phyloP scores from a whole-genome alignment of 1,139 yeast species.

The Yamadazyma siamensis region DNA sequence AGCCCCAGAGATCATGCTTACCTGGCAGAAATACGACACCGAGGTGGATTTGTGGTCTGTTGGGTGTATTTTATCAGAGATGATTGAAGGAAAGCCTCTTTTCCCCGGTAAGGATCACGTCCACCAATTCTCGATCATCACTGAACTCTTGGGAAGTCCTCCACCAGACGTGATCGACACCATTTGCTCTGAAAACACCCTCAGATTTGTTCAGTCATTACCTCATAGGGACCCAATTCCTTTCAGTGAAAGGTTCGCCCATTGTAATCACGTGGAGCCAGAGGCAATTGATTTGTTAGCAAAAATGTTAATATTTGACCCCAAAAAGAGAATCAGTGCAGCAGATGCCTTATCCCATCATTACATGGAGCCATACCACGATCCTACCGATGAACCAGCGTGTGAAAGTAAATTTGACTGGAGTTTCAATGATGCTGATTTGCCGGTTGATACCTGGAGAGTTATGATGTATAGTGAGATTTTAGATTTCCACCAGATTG shows the following conservation, averaged over 20 bases:
- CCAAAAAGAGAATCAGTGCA: slow-evolving; percentile 89
- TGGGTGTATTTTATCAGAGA: slow-evolving; percentile 98
- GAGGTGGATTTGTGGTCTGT: slow-evolving; percentile 99
- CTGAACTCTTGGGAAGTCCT: slow-evolving; percentile 94
- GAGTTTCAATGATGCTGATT: slow-evolving; percentile 97
- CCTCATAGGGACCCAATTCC: slow-evolving; percentile 94
- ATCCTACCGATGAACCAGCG: slow-evolving; percentile 94
- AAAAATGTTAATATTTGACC: slow-evolving; percentile 91
- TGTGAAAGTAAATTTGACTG: slow-evolving; percentile 94
- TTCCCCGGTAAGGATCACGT: slow-evolving; percentile 99
- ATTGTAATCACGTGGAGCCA: slow-evolving; percentile 74
- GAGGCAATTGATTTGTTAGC: slow-evolving; percentile 87
- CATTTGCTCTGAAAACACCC: slow-evolving; percentile 91
- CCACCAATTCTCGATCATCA: slow-evolving; percentile 94
- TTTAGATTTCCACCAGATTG: slow-evolving; percentile 87
- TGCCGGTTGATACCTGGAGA: slow-evolving; percentile 98
- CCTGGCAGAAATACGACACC: slow-evolving; percentile 99
- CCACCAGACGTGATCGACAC: slow-evolving; percentile 96
- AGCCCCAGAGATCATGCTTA: slow-evolving; percentile 98
- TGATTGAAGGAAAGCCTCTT: slow-evolving; percentile 98
- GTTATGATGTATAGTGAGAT: slow-evolving; percentile 99
- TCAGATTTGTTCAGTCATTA: slow-evolving; percentile 87
- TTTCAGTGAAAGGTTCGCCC: slow-evolving; percentile 70
- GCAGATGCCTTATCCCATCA: slow-evolving; percentile 88
- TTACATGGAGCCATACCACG: slow-evolving; percentile 95